Base-by-base conservation (phyloP, 2,329 filamentous ascomycete genomes). In the Tolypocladium amazonense region DNA sequence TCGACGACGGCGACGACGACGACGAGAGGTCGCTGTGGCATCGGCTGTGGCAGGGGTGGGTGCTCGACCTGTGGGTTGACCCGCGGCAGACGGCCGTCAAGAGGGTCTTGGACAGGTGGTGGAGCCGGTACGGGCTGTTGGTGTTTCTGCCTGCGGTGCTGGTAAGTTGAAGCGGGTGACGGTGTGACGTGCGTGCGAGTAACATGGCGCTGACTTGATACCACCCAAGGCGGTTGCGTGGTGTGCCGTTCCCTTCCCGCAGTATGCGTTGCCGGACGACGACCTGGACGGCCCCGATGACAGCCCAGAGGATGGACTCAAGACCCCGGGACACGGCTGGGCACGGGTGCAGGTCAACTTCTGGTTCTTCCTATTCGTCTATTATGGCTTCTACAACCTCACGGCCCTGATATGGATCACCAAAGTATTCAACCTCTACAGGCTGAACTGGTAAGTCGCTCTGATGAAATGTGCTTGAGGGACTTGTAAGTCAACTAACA, bases 341-440 rank as follows among this genome's bases (percentile, higher is more conserved):
- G 83, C 85, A 7, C 76, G 81, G 50, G 85, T 88, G 5, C 80
- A 82, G 62, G 81, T 88, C 65, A 87, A 86, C 73, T 88, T 88
- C 67, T 88, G 86, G 85, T 88, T 87, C 76, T 88, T 88, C 67
- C 75, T 88, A 43, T 81, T 87, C 56, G 81, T 87, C 60, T 88
- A 88, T 73, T 88, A 88, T 70, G 84, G 84, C 60, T 81, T 87
- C 65, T 88, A 88, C 72, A 88, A 86, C 68, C 67, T 88, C 30
- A 86, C 84, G 5, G 86, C 85, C 2, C 73, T 88, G 65, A 81
- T 87, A 62, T 88, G 85, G 84, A 87, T 88, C 68, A 88, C 86
- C 56, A 88, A 88, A 67, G 80, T 88, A 6, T 88, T 88, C 70
- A 88, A 88, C 66, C 77, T 88, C 27, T 88, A 88, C 75, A 84